These are phyloP conservation scores for Sergeia podlipaevii DNA, from an alignment of 208 protist genomes.

Conservation along the genomic window DNA sequence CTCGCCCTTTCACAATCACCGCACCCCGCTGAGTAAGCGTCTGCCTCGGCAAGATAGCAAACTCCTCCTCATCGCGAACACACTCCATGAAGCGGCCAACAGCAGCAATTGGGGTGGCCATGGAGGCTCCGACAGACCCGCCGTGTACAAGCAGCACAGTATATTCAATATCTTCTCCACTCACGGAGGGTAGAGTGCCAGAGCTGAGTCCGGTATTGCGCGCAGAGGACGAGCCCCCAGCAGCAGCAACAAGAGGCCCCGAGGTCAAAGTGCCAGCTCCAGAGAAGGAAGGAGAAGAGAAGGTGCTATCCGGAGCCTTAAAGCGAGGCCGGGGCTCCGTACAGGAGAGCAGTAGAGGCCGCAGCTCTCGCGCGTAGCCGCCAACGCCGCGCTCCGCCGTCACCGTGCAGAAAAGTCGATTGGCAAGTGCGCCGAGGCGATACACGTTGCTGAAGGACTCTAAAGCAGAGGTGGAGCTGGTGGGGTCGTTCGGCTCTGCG, in stretches of 20 bases:
- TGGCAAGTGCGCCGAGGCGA: slow-evolving; percentile 50
- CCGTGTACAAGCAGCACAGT: slow-evolving; percentile 61
- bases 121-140: slow-evolving; percentile 22
- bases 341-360: slow-evolving; percentile 74
- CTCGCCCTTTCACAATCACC: slow-evolving; percentile 55
- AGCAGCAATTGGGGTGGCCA: slow-evolving; percentile 35
- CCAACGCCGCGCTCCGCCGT: slow-evolving; percentile 66
- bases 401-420: slow-evolving; percentile 62
- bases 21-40: slow-evolving; percentile 28
- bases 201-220: not conserved
- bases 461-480: slow-evolving; percentile 53
- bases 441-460: slow-evolving; percentile 69
- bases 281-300: not conserved
- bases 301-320: not conserved
- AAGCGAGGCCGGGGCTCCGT: slow-evolving; percentile 26
- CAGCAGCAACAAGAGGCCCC: not conserved
- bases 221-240: not conserved
- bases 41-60: slow-evolving; percentile 34
- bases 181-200: too few species aligned
- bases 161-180: slow-evolving; percentile 33
- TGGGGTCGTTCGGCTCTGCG: slow-evolving; percentile 53
- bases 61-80: slow-evolving; percentile 66
- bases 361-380: slow-evolving; percentile 32
- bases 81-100: slow-evolving; percentile 58
- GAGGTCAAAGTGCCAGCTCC: not conserved